Evolutionary conservation across 2,329 filamentous ascomycete species (phyloP), one percentile per base, ranked within the genome.

Genomic region (Colletotrichum nymphaeae): DNA sequence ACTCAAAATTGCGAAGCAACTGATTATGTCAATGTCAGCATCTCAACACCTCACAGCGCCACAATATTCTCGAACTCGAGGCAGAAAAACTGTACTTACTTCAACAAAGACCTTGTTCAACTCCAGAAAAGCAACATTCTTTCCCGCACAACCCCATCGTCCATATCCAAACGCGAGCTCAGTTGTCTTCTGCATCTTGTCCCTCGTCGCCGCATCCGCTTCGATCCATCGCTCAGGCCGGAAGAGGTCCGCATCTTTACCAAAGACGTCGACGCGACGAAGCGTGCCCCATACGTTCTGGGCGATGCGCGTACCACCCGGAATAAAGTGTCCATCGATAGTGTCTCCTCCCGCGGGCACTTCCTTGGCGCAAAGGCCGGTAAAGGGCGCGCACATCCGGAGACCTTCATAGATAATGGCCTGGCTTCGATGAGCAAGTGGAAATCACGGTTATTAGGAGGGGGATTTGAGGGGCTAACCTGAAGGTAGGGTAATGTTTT

Each of bases 181-280:
- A 16, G 53, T 80, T 58, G 5, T 80, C 75, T 56, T 66, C 24
- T 37, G 74, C 77, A 77, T 80, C 78, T 58, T 55, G 6, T 74
- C 72, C 24, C 32, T 58, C 5, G 52, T 16, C 8, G 37, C 78
- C 3, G 78, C 78, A 5, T 78, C 76, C 16, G 78, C 80, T 70
- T 86, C 80, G 16, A 89, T 74, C 86, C 87, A 89, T 46, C 88
- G 81, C 58, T 87, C 87, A 1, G 88, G 88, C 19, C 83, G 80
- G 76, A 85, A 89, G 0, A 83, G 69, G 32, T 82, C 78, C 1
- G 83, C 82, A 70, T 87, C 84, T 1, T 77, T 72, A 7, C 85
- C 84, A 63, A 82, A 83, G 16, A 83, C 76, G n/a, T 76, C 74
- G 64, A 82, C 79, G 46, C 82, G 78, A 19, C 80, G 80, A 64